These are phyloP conservation scores for Backusella westeae DNA, from an alignment of 192 early-diverging fungal genomes.

Conservation along the genomic window DNA sequence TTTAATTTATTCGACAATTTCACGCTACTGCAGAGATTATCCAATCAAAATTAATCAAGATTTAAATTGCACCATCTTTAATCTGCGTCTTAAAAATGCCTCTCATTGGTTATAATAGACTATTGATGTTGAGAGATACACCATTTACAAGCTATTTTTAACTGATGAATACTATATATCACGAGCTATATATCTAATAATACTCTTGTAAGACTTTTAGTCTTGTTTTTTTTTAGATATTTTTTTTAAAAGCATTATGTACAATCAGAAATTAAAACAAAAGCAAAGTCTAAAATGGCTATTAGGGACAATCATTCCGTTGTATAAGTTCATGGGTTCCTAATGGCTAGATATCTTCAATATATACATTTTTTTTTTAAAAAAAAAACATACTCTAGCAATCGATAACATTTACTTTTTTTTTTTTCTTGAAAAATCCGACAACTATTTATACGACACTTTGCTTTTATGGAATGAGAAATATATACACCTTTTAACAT, in stretches of 20 bases:
- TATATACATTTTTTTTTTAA: not conserved
- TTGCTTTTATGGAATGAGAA: not conserved
- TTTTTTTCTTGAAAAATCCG: not conserved
- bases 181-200: not conserved
- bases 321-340: not conserved
- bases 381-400: not conserved
- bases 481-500: too few relatives aligned
- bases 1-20: not conserved
- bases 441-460: not conserved
- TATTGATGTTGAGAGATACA: not conserved
- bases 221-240: not conserved
- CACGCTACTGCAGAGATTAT: not conserved
- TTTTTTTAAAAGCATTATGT: not conserved
- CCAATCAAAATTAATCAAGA: constrained; percentile 5
- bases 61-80: not conserved
- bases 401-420: not conserved
- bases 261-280: not conserved
- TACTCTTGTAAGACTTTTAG: not conserved
- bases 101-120: not conserved
- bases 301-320: not conserved
- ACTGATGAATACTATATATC: not conserved
- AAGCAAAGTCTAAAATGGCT: not conserved
- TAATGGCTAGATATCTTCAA: not conserved
- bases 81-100: not conserved
- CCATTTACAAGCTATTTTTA: not conserved